These are phyloP conservation scores for Talaromyces sp. DNA, from an alignment of 2,329 filamentous ascomycete species.

Conservation along the genomic window DNA sequence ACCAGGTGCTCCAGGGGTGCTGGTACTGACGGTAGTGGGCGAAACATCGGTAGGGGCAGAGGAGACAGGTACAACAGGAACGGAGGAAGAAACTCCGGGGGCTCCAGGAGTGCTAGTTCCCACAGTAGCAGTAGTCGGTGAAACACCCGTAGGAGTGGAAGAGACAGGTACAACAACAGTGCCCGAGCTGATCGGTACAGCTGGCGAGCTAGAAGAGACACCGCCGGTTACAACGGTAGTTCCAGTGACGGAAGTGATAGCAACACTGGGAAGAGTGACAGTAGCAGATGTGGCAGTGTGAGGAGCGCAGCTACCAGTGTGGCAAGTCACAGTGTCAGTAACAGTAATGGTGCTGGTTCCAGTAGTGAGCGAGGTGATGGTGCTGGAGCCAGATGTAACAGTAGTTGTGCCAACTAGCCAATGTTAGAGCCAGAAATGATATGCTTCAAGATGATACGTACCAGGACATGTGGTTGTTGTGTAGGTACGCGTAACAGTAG, in stretches of 20 bases:
- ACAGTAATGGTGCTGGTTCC: slow-evolving; percentile 13
- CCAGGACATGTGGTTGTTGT: slow-evolving; percentile 19
- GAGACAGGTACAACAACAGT: neutral
- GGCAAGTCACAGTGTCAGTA: slow-evolving; percentile 17
- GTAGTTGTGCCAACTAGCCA: slow-evolving; percentile 15
- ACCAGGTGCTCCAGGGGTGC: neutral
- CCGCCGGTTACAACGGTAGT: neutral
- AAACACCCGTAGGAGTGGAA: neutral
- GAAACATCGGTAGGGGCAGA: neutral
- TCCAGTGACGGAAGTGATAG: neutral
- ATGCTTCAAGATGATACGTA: neutral
- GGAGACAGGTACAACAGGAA: neutral
- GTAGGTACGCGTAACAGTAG: slow-evolving; percentile 15
- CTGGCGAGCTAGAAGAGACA: neutral
- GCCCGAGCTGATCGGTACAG: neutral
- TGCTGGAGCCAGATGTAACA: slow-evolving; percentile 11
- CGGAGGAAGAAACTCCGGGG: neutral
- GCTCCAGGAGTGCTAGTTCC: neutral
- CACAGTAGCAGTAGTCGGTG: neutral
- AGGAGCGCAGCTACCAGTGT: slow-evolving; percentile 11
- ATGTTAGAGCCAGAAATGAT: neutral
- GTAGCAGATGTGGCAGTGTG: slow-evolving; percentile 10
- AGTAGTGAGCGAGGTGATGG: slow-evolving; percentile 12
- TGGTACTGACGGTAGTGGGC: neutral
- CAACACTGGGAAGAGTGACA: neutral